Percentiles rank a stretch among this genome's conserved stretches.
Evolutionary conservation across 495 filamentous ascomycete genomes (phyloP).

Genomic region (Penicillium canescens): DNA sequence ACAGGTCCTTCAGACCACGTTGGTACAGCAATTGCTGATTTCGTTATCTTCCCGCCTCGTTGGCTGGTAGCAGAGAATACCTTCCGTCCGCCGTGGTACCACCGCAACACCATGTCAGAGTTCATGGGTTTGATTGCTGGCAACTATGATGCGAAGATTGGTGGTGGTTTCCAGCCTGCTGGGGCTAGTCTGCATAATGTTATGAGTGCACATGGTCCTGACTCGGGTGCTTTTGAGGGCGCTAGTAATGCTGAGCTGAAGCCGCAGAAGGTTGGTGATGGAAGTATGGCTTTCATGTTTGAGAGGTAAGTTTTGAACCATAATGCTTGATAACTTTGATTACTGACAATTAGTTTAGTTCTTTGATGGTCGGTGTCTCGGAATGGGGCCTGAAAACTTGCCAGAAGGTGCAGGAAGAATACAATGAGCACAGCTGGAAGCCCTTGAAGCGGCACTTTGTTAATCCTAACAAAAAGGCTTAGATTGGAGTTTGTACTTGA

Average conservation of each 20-base stretch:
- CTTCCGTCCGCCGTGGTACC: constrained; percentile 82
- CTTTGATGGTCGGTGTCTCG: constrained; percentile 85
- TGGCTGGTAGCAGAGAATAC: constrained; percentile 79
- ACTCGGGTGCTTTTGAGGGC: constrained; percentile 56
- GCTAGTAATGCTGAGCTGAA: constrained; percentile 58
- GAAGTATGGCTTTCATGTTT: constrained; percentile 70
- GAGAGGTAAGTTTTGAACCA: constrained; percentile 50
- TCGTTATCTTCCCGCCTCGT: constrained; percentile 80
- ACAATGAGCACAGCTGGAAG: constrained; percentile 85
- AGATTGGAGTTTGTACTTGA: neutral
- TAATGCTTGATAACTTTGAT: neutral
- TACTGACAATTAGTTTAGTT: constrained; percentile 40
- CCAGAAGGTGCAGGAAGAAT: constrained; percentile 78
- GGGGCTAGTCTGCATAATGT: constrained; percentile 65
- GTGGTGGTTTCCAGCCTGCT: constrained; percentile 63
- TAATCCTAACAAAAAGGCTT: constrained; percentile 50
- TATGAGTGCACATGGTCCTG: constrained; percentile 65
- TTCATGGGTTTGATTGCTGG: constrained; percentile 60
- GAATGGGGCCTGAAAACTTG: constrained; percentile 87
- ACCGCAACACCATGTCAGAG: constrained; percentile 78
- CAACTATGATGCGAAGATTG: constrained; percentile 65
- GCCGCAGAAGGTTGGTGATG: constrained; percentile 60
- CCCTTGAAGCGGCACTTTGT: constrained; percentile 76
- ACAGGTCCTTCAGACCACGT: constrained; percentile 71
- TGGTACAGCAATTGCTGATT: constrained; percentile 77